A percentile compares a stretch with the other conserved stretches of the same genome.
These are phyloP conservation scores for Dioszegia crocea DNA, from an alignment of 768 basidiomycete species.

Conservation along the genomic window DNA sequence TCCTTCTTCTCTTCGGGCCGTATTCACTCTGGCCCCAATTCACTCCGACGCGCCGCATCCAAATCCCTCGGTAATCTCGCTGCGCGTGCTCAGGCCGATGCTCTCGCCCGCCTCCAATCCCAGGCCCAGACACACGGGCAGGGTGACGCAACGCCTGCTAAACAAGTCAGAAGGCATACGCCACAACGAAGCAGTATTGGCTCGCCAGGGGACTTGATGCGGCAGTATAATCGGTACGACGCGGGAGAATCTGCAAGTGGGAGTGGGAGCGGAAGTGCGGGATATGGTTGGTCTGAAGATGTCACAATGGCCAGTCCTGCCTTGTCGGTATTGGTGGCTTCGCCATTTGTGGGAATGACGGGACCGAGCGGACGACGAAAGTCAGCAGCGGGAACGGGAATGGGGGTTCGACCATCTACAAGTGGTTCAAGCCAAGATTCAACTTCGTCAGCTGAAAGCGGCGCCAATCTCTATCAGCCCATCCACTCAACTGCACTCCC, in stretches of 20 bases:
- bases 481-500: not conserved
- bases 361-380: not conserved
- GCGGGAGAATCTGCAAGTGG: too few relatives aligned
- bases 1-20: slow-evolving; percentile 7
- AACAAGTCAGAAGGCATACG: slow-evolving; percentile 22
- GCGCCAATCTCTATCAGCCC: not conserved
- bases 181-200: slow-evolving; percentile 35
- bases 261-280: not conserved
- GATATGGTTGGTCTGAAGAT: slow-evolving; percentile 28
- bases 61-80: slow-evolving; percentile 41
- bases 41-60: slow-evolving; percentile 6
- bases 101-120: too few relatives aligned
- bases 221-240: too few relatives aligned
- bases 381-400: not conserved
- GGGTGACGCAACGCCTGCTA: slow-evolving; percentile 34
- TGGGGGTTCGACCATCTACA: not conserved
- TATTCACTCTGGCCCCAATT: not conserved
- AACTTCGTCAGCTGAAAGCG: not conserved
- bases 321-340: slow-evolving; percentile 1
- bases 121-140: not conserved
- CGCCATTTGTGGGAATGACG: too few relatives aligned
- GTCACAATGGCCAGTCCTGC: slow-evolving; percentile 35
- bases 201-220: slow-evolving; percentile 37
- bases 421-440: slow-evolving; percentile 1
- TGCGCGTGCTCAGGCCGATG: slow-evolving; percentile 26